Evolutionary conservation across 2,329 filamentous ascomycete genomes (phyloP), one percentile per base, ranked within the genome.

Genomic region (Hymenoscyphus linearis): DNA sequence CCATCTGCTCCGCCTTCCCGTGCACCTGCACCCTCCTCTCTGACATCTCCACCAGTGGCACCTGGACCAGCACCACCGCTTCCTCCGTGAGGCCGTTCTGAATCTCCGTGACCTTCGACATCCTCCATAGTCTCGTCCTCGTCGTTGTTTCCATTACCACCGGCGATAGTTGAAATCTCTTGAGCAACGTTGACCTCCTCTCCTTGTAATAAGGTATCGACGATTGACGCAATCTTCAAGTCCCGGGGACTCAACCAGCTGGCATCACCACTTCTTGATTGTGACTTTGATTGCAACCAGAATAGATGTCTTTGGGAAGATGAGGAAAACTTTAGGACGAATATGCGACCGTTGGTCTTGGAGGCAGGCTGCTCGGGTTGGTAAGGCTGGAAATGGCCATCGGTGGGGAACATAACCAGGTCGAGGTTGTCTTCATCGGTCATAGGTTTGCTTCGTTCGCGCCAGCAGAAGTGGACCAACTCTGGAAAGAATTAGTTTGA

Each of bases 401-500:
- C 96, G 59, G 84, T 83, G 25, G 95, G 93, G 58, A 99, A 87
- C 90, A 97, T 97, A 70, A 97, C 85, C 40, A 99, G 84, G 74
- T 99, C 93, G 65, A 96, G 78, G 36, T 73, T 72, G 63, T 95
- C 89, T 61, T 93, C 88, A 62, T 89, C 78, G 65, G 89, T 84
- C 67, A 91, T 77, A 25, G 87, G 80, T 62, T 85, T 84, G 67
- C 81, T 83, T 67, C 95, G 88, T 71, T 90, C 87, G 67, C 93
- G 89, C 96, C 96, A 99, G 84, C 93, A 97, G 79, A 99, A 96
- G 79, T 97, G 93, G 64, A 96, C 82, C 63, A 99, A 84, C 58
- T 97, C 89, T 92, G 66, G 35, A 70, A 64, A 22, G 12, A 31
- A n/a, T 66, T 56, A 63, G 62, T 26, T 40, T 44, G 25, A 9